Percentiles rank a stretch among this genome's conserved stretches.
Conservation (phyloP, 169 alveolate species). For the Cryptosporidium tyzzeri region DNA sequence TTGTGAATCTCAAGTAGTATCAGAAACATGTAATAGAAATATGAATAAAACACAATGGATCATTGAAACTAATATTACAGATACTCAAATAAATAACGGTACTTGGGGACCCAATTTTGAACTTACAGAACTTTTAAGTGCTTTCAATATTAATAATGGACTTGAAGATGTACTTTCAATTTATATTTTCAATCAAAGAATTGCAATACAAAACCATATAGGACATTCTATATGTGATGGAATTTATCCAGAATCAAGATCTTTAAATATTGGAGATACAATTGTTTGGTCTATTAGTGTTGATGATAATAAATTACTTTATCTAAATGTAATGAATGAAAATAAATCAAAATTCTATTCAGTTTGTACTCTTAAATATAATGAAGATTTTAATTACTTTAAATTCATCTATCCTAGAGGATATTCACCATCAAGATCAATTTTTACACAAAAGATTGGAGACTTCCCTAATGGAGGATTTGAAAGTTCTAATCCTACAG, state of each 20-base stretch:
- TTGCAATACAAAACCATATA: constrained; percentile 2
- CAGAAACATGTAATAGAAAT: constrained; percentile 9
- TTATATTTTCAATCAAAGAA: not conserved
- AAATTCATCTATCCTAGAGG: constrained; percentile 28
- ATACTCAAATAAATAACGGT: constrained; percentile 23
- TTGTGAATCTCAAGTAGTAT: constrained; percentile 12
- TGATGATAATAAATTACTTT: constrained; percentile 1
- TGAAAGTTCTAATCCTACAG: not conserved
- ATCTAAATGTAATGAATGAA: constrained; percentile 2
- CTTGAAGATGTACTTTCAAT: not conserved
- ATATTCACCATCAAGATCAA: not conserved
- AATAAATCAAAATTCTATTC: not conserved
- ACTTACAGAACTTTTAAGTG: not conserved
- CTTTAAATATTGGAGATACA: not conserved
- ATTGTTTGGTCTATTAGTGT: constrained; percentile 8
- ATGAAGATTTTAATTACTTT: not conserved
- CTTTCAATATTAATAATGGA: not conserved
- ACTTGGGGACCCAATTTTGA: constrained; percentile 14
- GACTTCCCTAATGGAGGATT: constrained; percentile 38
- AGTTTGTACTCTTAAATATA: constrained; percentile 1
- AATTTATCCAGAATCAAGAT: constrained; percentile 13
- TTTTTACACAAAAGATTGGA: constrained; percentile 2
- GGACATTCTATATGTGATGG: constrained; percentile 12
- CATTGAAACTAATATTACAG: not conserved
- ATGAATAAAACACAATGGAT: not conserved